phyloP scores from a whole-genome alignment of 805 yeast species.

The Pichia scutulata region DNA sequence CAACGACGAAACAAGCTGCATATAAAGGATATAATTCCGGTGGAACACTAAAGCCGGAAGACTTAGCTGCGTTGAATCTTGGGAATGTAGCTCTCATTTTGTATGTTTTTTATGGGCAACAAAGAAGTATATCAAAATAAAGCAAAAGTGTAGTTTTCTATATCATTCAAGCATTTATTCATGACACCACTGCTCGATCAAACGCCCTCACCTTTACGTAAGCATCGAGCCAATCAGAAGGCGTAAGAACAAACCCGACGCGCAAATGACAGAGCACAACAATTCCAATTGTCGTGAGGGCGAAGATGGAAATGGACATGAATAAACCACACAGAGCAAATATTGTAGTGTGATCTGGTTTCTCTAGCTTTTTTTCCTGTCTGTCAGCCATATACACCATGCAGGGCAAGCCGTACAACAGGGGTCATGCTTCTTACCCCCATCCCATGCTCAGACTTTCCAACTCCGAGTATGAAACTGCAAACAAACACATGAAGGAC shows the following conservation, averaged over 20 bases:
- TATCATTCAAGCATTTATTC: background rate
- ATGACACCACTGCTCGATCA: background rate
- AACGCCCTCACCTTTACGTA: background rate
- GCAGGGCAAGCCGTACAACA: background rate
- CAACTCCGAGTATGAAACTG: slow-evolving; percentile 22
- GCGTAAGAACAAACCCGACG: background rate
- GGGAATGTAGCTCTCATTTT: slow-evolving; percentile 44
- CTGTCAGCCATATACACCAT: background rate
- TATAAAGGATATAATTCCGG: slow-evolving; percentile 53
- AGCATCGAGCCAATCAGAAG: background rate
- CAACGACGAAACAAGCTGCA: slow-evolving; percentile 48
- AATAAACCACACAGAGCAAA: too few species aligned
- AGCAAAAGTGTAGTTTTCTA: too few species aligned
- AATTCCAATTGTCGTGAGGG: background rate
- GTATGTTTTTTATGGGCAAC: background rate
- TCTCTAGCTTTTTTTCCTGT: too few species aligned
- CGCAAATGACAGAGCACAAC: slow-evolving; percentile 3
- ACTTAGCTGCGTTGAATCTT: slow-evolving; percentile 21
- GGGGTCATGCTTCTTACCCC: background rate
- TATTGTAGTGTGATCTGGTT: too few species aligned
- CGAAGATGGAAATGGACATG: background rate
- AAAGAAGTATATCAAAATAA: too few species aligned
- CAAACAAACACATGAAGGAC: slow-evolving; percentile 39
- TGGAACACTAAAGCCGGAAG: slow-evolving; percentile 32
- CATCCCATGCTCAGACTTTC: background rate